Conservation (phyloP, 352 stramenopile genomes). For the Aphanomyces cochlioides region DNA sequence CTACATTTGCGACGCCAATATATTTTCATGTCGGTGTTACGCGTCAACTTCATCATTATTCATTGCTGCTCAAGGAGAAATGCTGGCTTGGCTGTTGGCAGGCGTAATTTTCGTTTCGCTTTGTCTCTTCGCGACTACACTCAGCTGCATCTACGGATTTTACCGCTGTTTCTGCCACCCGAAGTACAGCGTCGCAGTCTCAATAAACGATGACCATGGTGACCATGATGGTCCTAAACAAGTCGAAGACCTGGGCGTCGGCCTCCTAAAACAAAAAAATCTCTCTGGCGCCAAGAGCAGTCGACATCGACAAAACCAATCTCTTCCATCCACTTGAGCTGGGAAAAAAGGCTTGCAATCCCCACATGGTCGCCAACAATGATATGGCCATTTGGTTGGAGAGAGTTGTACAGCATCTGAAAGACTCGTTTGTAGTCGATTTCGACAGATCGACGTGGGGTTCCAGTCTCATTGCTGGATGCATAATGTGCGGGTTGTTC, state of each 20-base stretch:
- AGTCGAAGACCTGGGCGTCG: slow-evolving; percentile 6
- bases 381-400: slow-evolving; percentile 60
- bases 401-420: slow-evolving; percentile 44
- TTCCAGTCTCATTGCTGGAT: not conserved
- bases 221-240: not conserved
- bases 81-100: not conserved
- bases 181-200: slow-evolving; percentile 10
- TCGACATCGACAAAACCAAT: slow-evolving; percentile 72
- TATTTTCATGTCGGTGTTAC: slow-evolving; percentile 2
- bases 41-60: not conserved
- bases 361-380: slow-evolving; percentile 72
- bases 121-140: not conserved
- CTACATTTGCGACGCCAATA: not conserved
- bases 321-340: slow-evolving; percentile 51
- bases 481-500: slow-evolving; percentile 55
- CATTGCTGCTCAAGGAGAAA: not conserved
- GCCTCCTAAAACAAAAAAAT: slow-evolving; percentile 69
- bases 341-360: slow-evolving; percentile 55
- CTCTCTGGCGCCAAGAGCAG: slow-evolving; percentile 64
- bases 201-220: not conserved
- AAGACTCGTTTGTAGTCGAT: slow-evolving; percentile 56
- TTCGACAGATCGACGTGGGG: slow-evolving; percentile 3
- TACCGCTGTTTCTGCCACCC: slow-evolving; percentile 13
- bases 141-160: not conserved
- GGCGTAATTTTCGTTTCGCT: not conserved